Percentiles rank a stretch among this genome's conserved stretches.
Evolutionary conservation across 148 eudicot species (phyloP).

Genomic region (Rhododendron kiyosumense): DNA sequence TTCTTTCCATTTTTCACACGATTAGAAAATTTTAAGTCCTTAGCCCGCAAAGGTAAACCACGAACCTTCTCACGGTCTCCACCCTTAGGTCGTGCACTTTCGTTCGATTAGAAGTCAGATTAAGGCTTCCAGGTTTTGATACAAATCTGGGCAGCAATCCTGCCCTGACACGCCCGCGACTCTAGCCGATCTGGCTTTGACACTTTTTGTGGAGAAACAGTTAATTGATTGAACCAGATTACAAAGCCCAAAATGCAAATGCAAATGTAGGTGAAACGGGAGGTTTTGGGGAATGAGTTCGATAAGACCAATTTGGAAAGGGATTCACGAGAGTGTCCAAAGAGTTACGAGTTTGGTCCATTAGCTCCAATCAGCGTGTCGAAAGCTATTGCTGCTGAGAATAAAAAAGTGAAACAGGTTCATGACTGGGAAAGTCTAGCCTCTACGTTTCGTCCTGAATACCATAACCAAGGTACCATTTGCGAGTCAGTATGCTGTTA

Average conservation of each 20-base stretch:
- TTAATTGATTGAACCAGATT: conserved; percentile 25
- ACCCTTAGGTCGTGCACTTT: too few relatives aligned
- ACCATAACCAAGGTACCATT: conserved; percentile 79
- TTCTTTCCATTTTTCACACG: too few relatives aligned
- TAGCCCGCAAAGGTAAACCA: too few relatives aligned
- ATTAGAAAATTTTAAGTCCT: too few relatives aligned
- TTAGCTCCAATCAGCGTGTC: conserved; percentile 68
- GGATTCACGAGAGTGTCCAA: conserved; percentile 22
- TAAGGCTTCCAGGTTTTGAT: too few relatives aligned
- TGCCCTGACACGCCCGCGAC: too few relatives aligned
- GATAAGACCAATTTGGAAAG: conserved; percentile 18
- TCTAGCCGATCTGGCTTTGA: too few relatives aligned
- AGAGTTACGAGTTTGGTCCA: conserved; percentile 62
- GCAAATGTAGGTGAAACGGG: conserved; percentile 21
- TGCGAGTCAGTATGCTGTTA: background rate
- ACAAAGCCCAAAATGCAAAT: conserved; percentile 12
- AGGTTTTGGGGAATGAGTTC: conserved; percentile 29
- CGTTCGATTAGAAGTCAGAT: too few relatives aligned
- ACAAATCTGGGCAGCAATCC: too few relatives aligned
- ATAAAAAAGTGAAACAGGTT: conserved; percentile 22
- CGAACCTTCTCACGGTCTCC: too few relatives aligned
- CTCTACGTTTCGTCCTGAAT: conserved; percentile 62
- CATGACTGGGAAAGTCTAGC: conserved; percentile 66
- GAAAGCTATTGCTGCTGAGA: conserved; percentile 29
- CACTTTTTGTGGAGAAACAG: too few relatives aligned